These are phyloP conservation scores for Amanita pallidorosea DNA, from an alignment of 768 basidiomycete species.

Conservation along the genomic window DNA sequence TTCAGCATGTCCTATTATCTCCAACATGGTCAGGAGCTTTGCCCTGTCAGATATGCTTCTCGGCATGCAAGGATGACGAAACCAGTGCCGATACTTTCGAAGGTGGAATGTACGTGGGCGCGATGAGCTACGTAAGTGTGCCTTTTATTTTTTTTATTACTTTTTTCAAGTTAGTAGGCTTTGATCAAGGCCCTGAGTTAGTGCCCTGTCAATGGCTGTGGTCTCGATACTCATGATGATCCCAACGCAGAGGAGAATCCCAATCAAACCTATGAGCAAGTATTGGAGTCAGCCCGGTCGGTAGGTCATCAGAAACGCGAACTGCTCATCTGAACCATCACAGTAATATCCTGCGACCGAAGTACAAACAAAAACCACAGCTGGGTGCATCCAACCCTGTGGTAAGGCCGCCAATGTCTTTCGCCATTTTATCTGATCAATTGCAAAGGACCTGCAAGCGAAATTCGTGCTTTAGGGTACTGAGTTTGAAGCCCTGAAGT, in stretches of 20 bases:
- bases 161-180: constrained; percentile 30
- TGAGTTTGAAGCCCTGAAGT: too few relatives aligned
- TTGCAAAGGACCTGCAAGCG: neutral
- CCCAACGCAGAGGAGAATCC: constrained; percentile 31
- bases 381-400: constrained; percentile 2
- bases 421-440: neutral
- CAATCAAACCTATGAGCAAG: constrained; percentile 52
- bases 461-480: neutral
- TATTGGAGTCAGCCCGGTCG: constrained; percentile 48
- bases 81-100: constrained; percentile 64
- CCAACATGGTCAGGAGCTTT: neutral
- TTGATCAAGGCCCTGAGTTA: constrained; percentile 43
- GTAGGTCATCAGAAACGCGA: constrained; percentile 4
- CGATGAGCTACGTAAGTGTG: constrained; percentile 66
- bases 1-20: neutral
- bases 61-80: constrained; percentile 61
- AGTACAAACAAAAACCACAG: constrained; percentile 20
- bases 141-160: neutral
- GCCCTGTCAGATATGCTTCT: constrained; percentile 48
- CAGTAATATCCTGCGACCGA: constrained; percentile 44
- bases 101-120: constrained; percentile 57
- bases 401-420: neutral
- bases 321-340: neutral
- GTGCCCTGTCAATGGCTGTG: constrained; percentile 6
- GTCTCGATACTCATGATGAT: neutral